Conservation (phyloP, 371 early-diverging fungal genomes). For the Sporodiniella umbellata region DNA sequence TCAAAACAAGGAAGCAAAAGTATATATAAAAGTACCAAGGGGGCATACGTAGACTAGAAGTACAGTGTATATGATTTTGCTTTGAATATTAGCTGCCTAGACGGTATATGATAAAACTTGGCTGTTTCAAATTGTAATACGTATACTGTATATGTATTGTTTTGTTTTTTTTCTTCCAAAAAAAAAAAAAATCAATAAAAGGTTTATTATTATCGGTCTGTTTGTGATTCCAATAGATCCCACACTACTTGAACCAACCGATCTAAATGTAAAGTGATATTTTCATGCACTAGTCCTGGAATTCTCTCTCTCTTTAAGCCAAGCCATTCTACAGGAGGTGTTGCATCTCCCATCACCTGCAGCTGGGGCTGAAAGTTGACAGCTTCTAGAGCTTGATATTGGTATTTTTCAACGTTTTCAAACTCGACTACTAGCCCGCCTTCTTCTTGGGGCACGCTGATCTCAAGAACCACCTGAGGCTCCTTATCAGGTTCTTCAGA, state of each 20-base stretch:
- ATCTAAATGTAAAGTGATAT: conserved; percentile 45
- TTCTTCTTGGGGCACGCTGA: background rate
- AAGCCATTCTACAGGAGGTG: conserved; percentile 63
- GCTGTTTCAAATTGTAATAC: too few relatives aligned
- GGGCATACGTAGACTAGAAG: too few relatives aligned
- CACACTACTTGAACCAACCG: conserved; percentile 9
- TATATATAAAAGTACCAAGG: background rate
- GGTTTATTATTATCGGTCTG: conserved; percentile 1
- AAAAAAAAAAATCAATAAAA: too few relatives aligned
- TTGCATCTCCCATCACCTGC: conserved; percentile 59
- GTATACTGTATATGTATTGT: background rate
- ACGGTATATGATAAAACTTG: background rate
- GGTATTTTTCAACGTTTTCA: conserved; percentile 6
- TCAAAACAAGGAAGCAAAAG: background rate
- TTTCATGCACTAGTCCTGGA: conserved; percentile 51
- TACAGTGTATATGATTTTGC: background rate
- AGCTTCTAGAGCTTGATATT: conserved; percentile 32
- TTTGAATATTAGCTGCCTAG: too few relatives aligned
- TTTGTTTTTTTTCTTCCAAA: too few relatives aligned
- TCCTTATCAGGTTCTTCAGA: background rate
- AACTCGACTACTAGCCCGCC: background rate
- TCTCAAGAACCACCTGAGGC: background rate
- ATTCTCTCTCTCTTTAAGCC: conserved; percentile 52
- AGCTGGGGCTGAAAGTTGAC: conserved; percentile 53
- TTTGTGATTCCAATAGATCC: conserved; percentile 13